These are phyloP conservation scores for Suhomyces faveliae DNA, from an alignment of 805 yeast species.

Conservation along the genomic window DNA sequence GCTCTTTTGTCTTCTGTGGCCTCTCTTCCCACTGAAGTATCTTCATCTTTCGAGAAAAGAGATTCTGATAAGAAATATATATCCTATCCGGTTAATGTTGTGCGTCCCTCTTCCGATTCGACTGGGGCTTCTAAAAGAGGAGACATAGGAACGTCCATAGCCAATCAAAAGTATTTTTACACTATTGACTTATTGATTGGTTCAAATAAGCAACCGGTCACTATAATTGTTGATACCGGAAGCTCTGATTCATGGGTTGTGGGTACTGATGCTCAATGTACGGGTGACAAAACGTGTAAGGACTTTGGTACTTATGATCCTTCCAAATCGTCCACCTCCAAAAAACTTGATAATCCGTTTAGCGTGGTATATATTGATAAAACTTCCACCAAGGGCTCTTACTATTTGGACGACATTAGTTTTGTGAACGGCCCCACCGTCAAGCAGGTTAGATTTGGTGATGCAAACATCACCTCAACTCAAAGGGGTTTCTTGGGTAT, in stretches of 20 bases:
- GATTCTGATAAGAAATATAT: not conserved
- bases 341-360: not conserved
- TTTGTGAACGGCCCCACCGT: constrained; percentile 6
- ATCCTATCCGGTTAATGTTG: not conserved
- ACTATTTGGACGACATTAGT: constrained; percentile 4
- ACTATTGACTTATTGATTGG: not conserved
- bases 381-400: not conserved
- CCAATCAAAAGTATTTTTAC: not conserved
- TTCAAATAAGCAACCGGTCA: not conserved
- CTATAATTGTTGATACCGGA: not conserved
- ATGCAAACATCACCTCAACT: not conserved
- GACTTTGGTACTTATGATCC: not conserved
- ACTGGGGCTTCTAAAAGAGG: not conserved
- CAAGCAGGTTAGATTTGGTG: not conserved
- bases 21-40: not conserved
- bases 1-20: too few species aligned
- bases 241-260: not conserved
- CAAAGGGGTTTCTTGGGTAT: not conserved
- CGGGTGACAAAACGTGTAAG: not conserved
- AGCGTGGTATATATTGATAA: not conserved
- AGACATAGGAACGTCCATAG: not conserved
- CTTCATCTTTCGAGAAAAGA: not conserved
- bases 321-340: not conserved
- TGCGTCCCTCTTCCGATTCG: not conserved
- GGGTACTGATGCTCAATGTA: not conserved